phyloP scores from a whole-genome alignment of 192 early-diverging fungal species.

The Backusella circina region DNA sequence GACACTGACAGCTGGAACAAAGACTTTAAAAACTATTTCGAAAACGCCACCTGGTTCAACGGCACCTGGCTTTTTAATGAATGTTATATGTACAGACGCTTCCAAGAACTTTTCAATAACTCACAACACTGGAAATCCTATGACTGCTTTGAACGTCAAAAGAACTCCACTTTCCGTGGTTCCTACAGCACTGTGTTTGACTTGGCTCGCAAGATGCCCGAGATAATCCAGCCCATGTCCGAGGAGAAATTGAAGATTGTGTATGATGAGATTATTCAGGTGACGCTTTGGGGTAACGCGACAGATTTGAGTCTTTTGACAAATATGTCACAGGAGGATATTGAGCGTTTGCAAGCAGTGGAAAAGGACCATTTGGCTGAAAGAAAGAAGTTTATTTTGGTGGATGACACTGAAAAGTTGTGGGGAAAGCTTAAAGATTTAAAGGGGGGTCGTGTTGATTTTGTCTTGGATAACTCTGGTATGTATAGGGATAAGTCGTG shows the following conservation, averaged over 20 bases:
- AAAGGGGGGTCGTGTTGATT: constrained; percentile 63
- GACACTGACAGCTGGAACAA: constrained; percentile 70
- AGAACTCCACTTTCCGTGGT: constrained; percentile 63
- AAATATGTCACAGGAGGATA: constrained; percentile 60
- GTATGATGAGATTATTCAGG: constrained; percentile 68
- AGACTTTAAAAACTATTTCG: constrained; percentile 50
- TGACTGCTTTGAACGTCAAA: constrained; percentile 74
- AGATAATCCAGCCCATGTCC: constrained; percentile 17
- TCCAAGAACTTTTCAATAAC: constrained; percentile 56
- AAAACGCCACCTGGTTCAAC: constrained; percentile 64
- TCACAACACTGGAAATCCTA: constrained; percentile 59
- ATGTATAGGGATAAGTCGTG: not conserved
- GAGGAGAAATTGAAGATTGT: constrained; percentile 36
- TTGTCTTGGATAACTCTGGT: constrained; percentile 90
- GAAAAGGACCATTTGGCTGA: constrained; percentile 40
- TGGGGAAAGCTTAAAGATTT: constrained; percentile 55
- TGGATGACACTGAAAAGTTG: constrained; percentile 66
- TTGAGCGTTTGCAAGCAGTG: constrained; percentile 63
- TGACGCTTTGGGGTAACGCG: constrained; percentile 90
- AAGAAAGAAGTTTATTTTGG: constrained; percentile 58
- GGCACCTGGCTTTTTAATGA: constrained; percentile 82
- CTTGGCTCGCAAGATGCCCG: constrained; percentile 49
- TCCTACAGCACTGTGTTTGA: constrained; percentile 62
- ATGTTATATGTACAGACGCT: constrained; percentile 78
- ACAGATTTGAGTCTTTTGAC: constrained; percentile 79